Evolutionary conservation across 129 eudicot species (phyloP).

Genomic region (Flaveria sonorensis): DNA sequence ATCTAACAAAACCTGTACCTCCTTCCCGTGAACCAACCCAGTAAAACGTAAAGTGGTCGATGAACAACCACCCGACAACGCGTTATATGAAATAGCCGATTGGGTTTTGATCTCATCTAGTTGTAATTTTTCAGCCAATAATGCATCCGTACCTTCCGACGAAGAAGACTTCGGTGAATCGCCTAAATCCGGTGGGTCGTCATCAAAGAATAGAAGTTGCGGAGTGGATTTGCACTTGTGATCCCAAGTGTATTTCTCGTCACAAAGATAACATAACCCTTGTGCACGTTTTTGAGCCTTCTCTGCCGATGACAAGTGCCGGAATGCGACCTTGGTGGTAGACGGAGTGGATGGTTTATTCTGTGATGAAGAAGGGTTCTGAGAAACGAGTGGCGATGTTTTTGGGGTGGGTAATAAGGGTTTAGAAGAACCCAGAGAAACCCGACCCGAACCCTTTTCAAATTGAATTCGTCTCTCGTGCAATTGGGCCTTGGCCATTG

Average conservation of each 20-base stretch:
- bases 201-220: too few species aligned
- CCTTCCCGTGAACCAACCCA: background rate
- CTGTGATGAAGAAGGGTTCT: background rate
- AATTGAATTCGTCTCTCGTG: too few species aligned
- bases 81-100: background rate
- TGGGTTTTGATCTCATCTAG: background rate
- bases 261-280: background rate
- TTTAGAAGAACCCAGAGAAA: too few species aligned
- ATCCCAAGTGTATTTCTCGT: background rate
- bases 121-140: background rate
- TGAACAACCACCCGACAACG: background rate
- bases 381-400: background rate
- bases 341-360: background rate
- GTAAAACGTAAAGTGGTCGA: background rate
- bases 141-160: background rate
- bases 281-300: background rate
- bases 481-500: constrained; percentile 3
- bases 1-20: background rate
- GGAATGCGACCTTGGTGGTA: background rate
- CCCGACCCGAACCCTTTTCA: too few species aligned
- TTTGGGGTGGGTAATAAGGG: too few species aligned
- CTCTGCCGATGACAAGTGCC: background rate
- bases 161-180: too few species aligned
- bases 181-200: too few species aligned
- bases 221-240: too few species aligned